Base-by-base conservation (phyloP, 495 filamentous ascomycete species). In the Jackrogersella multiformis region DNA sequence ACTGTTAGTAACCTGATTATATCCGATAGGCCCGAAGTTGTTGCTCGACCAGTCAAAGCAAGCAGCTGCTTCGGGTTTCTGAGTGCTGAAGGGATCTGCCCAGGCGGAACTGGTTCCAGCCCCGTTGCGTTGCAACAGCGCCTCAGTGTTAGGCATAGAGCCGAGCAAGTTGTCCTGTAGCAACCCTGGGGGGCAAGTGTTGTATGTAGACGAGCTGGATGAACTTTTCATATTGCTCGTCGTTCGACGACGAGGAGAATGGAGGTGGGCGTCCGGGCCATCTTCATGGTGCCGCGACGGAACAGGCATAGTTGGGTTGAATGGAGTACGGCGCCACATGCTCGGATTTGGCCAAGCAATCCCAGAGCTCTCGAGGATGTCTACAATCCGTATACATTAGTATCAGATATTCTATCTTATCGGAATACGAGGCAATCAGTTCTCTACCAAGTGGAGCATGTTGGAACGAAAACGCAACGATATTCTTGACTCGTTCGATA, bases 381-480 rank as follows among this genome's bases (percentile, higher is more conserved):
- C 91, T 83, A 42, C 9, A 51, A 45, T 4, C 16, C 42, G 42
- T 34, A 28, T n/a, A 42, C 38, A 16, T 70, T 44, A 65, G 58
- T 71, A 32, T 64, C 54, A 35, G n/a, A 28, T 36, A 51, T 77
- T n/a, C 70, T 62, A 28, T 12, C n/a, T 24, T 16, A 54, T 51
- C n/a, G 58, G 21, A 20, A 30, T n/a, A 26, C 1, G 34, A n/a
- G 21, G 13, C 13, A 45, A 23, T 42, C 13, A 32, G 38, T 13
- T 75, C 82, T 74, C 15, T 78, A 94, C 92, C 83, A 23, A 91
- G 76, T 5, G 93, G 93, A 45, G 90, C 92, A 83, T 94, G 92
- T 72, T 95, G 92, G 68, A 96, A 97, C 5, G 92, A 88, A 73
- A 97, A 93, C 4, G 84, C 84, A 45, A 94, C 86, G 20, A 92